A percentile compares a stretch with the other conserved stretches of the same genome.
Evolutionary conservation across 2,329 filamentous ascomycete genomes (phyloP).

Genomic region (Calonectria crousiana): DNA sequence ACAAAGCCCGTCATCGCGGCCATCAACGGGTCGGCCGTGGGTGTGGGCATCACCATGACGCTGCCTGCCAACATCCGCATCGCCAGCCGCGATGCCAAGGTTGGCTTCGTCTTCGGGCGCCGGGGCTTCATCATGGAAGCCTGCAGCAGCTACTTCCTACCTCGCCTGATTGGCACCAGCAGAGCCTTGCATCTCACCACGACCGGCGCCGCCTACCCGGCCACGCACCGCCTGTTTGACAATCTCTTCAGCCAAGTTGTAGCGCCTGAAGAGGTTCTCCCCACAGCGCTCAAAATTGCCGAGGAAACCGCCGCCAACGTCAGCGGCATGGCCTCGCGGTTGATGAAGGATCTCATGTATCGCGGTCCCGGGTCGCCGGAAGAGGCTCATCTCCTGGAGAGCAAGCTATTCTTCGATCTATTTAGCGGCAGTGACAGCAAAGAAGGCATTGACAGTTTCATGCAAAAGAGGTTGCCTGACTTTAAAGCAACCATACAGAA

Average conservation of each 20-base stretch:
- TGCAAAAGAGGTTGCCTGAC: constrained; percentile 74
- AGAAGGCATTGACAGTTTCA: constrained; percentile 77
- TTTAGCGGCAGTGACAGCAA: constrained; percentile 70
- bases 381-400: constrained; percentile 78
- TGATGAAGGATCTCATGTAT: constrained; percentile 81
- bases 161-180: constrained; percentile 74
- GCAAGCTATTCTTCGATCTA: constrained; percentile 71
- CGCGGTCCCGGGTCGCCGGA: constrained; percentile 70
- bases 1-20: constrained; percentile 70
- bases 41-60: constrained; percentile 73
- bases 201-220: constrained; percentile 72
- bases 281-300: constrained; percentile 74
- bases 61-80: constrained; percentile 66
- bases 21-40: constrained; percentile 70
- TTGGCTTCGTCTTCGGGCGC: constrained; percentile 81
- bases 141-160: constrained; percentile 78
- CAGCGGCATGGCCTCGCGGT: constrained; percentile 70
- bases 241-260: constrained; percentile 76
- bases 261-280: constrained; percentile 70
- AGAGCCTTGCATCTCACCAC: constrained; percentile 75
- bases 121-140: constrained; percentile 81
- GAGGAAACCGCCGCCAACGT: constrained; percentile 75
- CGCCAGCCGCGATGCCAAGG: constrained; percentile 69
- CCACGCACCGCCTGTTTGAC: constrained; percentile 63
- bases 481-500: constrained; percentile 72